Percentiles rank a stretch among this genome's conserved stretches.
phyloP scores from a whole-genome alignment of 176 grass and related monocot genomes.

The Luzula sylvatica region DNA sequence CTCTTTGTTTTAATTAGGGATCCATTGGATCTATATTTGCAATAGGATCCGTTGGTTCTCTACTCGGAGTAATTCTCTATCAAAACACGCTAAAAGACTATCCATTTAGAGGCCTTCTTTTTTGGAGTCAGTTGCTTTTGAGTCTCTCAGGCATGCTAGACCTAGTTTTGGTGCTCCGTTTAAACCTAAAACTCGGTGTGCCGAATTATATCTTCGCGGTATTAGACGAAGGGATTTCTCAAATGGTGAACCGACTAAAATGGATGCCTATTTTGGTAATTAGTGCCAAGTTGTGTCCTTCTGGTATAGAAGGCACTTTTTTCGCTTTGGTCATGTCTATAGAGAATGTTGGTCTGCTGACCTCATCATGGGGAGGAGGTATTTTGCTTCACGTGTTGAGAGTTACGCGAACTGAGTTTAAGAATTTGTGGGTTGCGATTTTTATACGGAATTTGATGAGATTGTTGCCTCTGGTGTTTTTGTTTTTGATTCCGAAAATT shows the following conservation, averaged over 20 bases:
- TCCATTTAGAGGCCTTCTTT: conserved; percentile 48
- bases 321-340: conserved; percentile 78
- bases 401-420: conserved; percentile 66
- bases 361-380: conserved; percentile 58
- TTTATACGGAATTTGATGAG: conserved; percentile 58
- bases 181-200: conserved; percentile 64
- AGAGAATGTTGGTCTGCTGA: conserved; percentile 51
- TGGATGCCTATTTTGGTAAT: conserved; percentile 86
- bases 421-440: conserved; percentile 70
- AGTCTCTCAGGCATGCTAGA: conserved; percentile 78
- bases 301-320: conserved; percentile 78
- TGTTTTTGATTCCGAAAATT: conserved; percentile 60
- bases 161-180: conserved; percentile 55
- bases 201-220: conserved; percentile 77
- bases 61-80: conserved; percentile 68
- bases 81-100: conserved; percentile 59
- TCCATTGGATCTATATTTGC: conserved; percentile 78
- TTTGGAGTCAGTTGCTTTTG: conserved; percentile 55
- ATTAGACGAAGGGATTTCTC: conserved; percentile 64
- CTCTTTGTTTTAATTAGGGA: conserved; percentile 32
- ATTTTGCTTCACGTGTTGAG: conserved; percentile 65
- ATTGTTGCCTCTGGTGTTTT: conserved; percentile 44
- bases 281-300: conserved; percentile 65
- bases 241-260: conserved; percentile 62
- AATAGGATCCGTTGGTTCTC: conserved; percentile 56